These are phyloP conservation scores for Nakataea oryzae DNA, from an alignment of 2,329 filamentous ascomycete genomes.

Conservation along the genomic window DNA sequence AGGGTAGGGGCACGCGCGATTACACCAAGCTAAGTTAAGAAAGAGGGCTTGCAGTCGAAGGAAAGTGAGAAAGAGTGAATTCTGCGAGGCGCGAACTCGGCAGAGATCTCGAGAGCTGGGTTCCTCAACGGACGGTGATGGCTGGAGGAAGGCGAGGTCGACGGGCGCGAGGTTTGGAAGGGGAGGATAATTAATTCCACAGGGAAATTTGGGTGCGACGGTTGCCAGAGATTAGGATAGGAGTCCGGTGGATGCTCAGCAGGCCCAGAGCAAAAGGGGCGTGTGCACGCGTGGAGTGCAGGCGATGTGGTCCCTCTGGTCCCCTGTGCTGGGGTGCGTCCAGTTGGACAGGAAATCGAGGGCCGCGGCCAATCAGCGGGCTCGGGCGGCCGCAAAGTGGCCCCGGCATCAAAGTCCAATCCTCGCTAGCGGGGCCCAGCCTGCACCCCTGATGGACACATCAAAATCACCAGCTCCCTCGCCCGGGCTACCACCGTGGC, in stretches of 20 bases:
- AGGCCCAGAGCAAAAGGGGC: slow-evolving; percentile 4
- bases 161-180: background rate
- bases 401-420: slow-evolving; percentile 1
- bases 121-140: background rate
- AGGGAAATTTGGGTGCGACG: slow-evolving; percentile 9
- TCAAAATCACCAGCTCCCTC: background rate
- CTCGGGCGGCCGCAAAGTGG: background rate
- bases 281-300: slow-evolving; percentile 5
- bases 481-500: too few relatives aligned
- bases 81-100: background rate
- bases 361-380: background rate
- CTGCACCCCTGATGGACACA: slow-evolving; percentile 1
- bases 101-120: background rate
- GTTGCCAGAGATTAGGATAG: slow-evolving; percentile 6
- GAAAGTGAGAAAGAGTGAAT: background rate
- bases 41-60: background rate
- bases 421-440: background rate
- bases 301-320: slow-evolving; percentile 3
- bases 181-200: slow-evolving; percentile 1
- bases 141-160: background rate
- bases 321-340: background rate
- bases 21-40: background rate
- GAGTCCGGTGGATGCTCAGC: background rate
- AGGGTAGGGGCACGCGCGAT: background rate
- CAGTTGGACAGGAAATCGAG: background rate